Conservation (phyloP, 2,329 filamentous ascomycete species). For the Cladosporium colombiae region DNA sequence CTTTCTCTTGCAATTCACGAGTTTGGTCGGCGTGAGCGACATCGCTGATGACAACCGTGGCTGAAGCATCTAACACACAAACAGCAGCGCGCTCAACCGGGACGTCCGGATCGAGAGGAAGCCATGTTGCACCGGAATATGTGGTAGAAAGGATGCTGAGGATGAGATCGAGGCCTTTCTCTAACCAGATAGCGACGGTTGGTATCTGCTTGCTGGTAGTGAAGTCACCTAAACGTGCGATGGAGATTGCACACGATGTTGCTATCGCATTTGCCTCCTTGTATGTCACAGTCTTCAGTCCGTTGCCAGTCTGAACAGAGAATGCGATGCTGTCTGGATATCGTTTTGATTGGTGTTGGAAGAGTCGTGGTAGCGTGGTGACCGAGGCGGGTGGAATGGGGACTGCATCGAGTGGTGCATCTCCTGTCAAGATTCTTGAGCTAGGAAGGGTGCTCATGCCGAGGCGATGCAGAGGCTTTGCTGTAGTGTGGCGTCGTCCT, state of each 20-base stretch:
- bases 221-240: conserved; percentile 6
- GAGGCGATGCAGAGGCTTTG: not conserved
- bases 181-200: conserved; percentile 28
- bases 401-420: conserved; percentile 22
- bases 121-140: conserved; percentile 31
- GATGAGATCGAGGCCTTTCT: conserved; percentile 28
- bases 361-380: conserved; percentile 26
- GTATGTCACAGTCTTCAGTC: conserved; percentile 25
- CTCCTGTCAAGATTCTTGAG: conserved; percentile 24
- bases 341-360: conserved; percentile 23
- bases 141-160: conserved; percentile 29
- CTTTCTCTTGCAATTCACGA: conserved; percentile 22
- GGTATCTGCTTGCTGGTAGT: conserved; percentile 9
- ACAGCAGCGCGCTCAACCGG: conserved; percentile 27
- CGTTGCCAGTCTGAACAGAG: conserved; percentile 24
- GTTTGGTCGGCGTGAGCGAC: conserved; percentile 23
- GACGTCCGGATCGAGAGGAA: conserved; percentile 30
- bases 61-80: conserved; percentile 26
- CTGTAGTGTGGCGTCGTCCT: not conserved
- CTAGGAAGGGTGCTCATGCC: not conserved
- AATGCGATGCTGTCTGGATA: conserved; percentile 25
- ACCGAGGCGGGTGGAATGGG: conserved; percentile 24
- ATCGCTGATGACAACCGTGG: conserved; percentile 26
- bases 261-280: conserved; percentile 25
- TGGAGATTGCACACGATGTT: conserved; percentile 22